A percentile compares a stretch with the other conserved stretches of the same genome.
Conservation (phyloP, 345 rosid species). For the Reutealis trisperma region DNA sequence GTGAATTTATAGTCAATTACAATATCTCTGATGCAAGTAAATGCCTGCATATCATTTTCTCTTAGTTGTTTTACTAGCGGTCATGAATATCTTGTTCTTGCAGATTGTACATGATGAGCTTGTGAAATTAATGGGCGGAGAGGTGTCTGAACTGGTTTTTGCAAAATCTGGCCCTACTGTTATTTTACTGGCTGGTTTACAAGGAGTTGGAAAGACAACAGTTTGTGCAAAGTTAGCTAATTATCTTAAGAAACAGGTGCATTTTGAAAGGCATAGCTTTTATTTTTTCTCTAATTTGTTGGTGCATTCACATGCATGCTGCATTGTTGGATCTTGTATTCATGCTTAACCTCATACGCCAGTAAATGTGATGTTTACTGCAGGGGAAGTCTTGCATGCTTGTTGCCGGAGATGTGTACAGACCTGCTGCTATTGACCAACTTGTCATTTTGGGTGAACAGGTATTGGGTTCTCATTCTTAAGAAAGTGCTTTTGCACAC, state of each 20-base stretch:
- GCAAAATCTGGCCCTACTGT: conserved; percentile 83
- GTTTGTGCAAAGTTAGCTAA: conserved; percentile 89
- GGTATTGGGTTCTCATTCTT: conserved; percentile 47
- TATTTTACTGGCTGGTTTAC: conserved; percentile 90
- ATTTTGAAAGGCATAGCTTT: neutral
- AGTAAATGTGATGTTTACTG: conserved; percentile 4
- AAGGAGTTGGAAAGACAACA: conserved; percentile 98
- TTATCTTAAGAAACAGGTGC: conserved; percentile 92
- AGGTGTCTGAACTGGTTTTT: conserved; percentile 86
- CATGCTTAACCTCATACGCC: conserved; percentile 15
- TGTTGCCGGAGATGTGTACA: conserved; percentile 96
- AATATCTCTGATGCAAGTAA: neutral
- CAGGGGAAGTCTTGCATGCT: conserved; percentile 96
- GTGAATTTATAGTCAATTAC: neutral
- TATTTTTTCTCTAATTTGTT: neutral
- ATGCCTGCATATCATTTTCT: neutral
- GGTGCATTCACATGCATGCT: neutral
- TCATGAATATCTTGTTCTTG: conserved; percentile 17
- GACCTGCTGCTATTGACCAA: conserved; percentile 99
- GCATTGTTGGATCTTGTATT: neutral
- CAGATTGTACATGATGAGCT: conserved; percentile 89
- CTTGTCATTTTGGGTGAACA: conserved; percentile 90
- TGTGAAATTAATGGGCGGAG: conserved; percentile 98
- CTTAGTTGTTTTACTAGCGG: neutral
- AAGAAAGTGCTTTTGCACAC: conserved; percentile 12